phyloP scores from a whole-genome alignment of 768 basidiomycete species.

The Kwoniella bestiolae region DNA sequence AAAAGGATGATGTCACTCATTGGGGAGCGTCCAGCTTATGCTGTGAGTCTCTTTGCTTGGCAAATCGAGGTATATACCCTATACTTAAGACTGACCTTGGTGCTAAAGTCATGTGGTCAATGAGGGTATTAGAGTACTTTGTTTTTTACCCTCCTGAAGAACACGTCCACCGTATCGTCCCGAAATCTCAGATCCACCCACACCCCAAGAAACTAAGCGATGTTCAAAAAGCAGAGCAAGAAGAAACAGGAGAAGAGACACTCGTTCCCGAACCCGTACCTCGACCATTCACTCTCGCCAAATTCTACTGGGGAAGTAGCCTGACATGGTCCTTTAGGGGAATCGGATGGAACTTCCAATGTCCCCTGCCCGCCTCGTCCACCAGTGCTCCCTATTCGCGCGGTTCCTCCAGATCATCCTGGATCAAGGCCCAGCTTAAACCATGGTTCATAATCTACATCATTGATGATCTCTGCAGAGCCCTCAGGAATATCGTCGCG shows the following conservation, averaged over 20 bases:
- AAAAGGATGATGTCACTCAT: constrained; percentile 4
- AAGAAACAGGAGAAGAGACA: not conserved
- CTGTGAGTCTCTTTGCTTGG: too few species aligned
- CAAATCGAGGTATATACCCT: too few species aligned
- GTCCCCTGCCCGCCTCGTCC: constrained; percentile 29
- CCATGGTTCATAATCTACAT: constrained; percentile 9
- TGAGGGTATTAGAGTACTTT: constrained; percentile 30
- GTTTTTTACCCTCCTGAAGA: constrained; percentile 43
- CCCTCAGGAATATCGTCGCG: constrained; percentile 26
- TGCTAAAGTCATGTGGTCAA: constrained; percentile 1
- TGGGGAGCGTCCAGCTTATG: constrained; percentile 20
- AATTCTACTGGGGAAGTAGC: constrained; percentile 38
- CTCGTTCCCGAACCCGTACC: constrained; percentile 38
- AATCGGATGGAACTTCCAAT: constrained; percentile 28
- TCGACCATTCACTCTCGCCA: constrained; percentile 32
- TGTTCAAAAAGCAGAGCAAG: not conserved
- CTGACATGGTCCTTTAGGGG: constrained; percentile 39
- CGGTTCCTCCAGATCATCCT: constrained; percentile 24
- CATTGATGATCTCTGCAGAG: constrained; percentile 28
- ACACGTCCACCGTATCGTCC: constrained; percentile 25
- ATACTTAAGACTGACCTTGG: not conserved
- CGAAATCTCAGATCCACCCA: not conserved
- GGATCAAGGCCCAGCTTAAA: constrained; percentile 8
- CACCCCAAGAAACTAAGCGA: not conserved
- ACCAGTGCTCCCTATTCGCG: constrained; percentile 28